Evolutionary conservation across 1,139 yeast genomes (phyloP).

Genomic region (Scheffersomyces segobiensis): DNA sequence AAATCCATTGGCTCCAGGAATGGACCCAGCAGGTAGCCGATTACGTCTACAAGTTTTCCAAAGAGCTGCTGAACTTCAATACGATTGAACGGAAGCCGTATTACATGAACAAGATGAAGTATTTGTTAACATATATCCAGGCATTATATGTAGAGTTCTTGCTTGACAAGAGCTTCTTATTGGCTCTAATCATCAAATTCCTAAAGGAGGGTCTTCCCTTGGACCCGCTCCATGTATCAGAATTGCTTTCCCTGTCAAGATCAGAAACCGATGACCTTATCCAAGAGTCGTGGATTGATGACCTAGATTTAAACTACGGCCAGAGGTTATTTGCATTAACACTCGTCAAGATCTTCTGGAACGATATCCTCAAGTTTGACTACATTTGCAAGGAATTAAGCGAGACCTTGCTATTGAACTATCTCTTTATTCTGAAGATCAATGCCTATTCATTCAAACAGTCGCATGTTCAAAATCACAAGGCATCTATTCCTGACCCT

Average conservation of each 20-base stretch:
- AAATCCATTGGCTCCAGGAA: slow-evolving; percentile 71
- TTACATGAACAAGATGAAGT: slow-evolving; percentile 58
- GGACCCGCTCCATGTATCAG: slow-evolving; percentile 24
- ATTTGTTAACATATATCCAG: slow-evolving; percentile 58
- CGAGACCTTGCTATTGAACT: slow-evolving; percentile 50
- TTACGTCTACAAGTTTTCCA: slow-evolving; percentile 54
- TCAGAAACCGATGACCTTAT: slow-evolving; percentile 10
- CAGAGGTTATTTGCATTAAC: slow-evolving; percentile 49
- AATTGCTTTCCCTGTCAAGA: slow-evolving; percentile 11
- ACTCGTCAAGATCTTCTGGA: slow-evolving; percentile 71
- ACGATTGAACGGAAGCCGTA: slow-evolving; percentile 33
- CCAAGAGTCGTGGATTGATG: slow-evolving; percentile 8
- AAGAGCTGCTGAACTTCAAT: slow-evolving; percentile 30
- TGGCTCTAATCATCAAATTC: slow-evolving; percentile 62
- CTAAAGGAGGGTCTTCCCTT: slow-evolving; percentile 56
- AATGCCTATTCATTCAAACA: slow-evolving; percentile 1
- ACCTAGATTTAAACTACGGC: slow-evolving; percentile 35
- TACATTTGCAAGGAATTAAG: slow-evolving; percentile 61
- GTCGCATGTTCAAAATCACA: slow-evolving; percentile 1
- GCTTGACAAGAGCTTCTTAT: slow-evolving; percentile 60
- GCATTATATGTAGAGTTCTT: slow-evolving; percentile 69
- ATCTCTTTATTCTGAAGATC: slow-evolving; percentile 34
- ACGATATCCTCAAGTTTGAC: slow-evolving; percentile 54
- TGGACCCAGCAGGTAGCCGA: slow-evolving; percentile 83
- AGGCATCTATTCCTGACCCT: slow-evolving; percentile 5